Evolutionary conservation across 345 rosid species (phyloP).

Genomic region (Salix suchowensis): DNA sequence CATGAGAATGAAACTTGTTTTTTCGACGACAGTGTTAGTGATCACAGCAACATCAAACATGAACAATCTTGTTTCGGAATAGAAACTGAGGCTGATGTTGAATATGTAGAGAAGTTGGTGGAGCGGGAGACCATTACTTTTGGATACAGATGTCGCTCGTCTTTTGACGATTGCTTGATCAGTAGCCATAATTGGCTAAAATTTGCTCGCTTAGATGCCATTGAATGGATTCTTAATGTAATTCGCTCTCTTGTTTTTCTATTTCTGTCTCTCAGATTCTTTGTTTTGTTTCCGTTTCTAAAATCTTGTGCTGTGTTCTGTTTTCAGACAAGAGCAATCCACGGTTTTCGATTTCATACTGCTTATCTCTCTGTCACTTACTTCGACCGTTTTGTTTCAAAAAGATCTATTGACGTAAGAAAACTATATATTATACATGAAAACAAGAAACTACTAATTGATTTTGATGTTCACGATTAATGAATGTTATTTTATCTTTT

Average conservation of each 20-base stretch:
- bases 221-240: constrained; percentile 79
- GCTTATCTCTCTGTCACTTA: constrained; percentile 64
- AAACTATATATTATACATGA: not conserved
- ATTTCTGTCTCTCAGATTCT: not conserved
- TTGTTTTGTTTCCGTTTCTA: not conserved
- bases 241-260: constrained; percentile 1
- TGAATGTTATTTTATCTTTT: not conserved
- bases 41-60: too few relatives aligned
- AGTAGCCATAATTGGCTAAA: constrained; percentile 22
- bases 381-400: constrained; percentile 65
- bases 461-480: not conserved
- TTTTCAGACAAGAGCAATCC: constrained; percentile 49
- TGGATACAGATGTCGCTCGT: constrained; percentile 17
- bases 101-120: constrained; percentile 32
- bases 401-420: constrained; percentile 60
- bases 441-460: not conserved
- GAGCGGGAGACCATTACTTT: constrained; percentile 30
- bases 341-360: constrained; percentile 64
- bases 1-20: constrained; percentile 43
- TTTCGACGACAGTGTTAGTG: constrained; percentile 6
- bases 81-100: constrained; percentile 32
- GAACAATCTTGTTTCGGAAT: constrained; percentile 11
- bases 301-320: not conserved
- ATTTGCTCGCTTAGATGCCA: constrained; percentile 54
- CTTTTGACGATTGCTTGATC: constrained; percentile 9